Base-by-base conservation (phyloP, 306 rosid genomes). In the Phaseolus lunatus region DNA sequence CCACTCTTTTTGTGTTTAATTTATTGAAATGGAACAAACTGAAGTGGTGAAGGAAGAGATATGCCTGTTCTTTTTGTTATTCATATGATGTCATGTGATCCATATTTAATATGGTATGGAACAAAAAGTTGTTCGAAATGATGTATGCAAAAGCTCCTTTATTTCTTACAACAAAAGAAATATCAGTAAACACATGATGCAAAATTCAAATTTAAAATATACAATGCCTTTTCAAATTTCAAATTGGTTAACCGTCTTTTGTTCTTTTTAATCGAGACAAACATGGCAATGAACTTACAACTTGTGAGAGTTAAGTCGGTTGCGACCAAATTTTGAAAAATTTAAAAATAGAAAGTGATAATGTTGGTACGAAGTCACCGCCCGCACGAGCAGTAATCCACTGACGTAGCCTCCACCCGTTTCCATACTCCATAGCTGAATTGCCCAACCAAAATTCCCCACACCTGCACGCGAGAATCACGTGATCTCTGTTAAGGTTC, bases 401-500 rank as follows among this genome's bases (percentile, higher is more conserved):
- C 0, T 59, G 59, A 5, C 5, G 7, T 8, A 45, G 1, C 20
- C 29, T 74, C 45, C 47, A 74, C 70, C 6, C 4, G 19, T 27
- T 44, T 13, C 26, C 33, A 1, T 18, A 47, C 37, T 5, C 35
- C 35, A n/a, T 0, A 19, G 12, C 19, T 7, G 3, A 49, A 19
- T 0, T 4, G 9, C 23, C 65, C 74, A 52, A 73, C 62, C 75
- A 76, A 31, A 26, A 37, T 14, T 47, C 22, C 7, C 64, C 75
- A 50, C 11, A 58, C 41, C n/a, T 3, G 13, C 81, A 76, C 70
- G 75, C 61, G 73, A 76, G 5, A 27, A 7, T 77, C 75, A 76
- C 78, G 85, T 82, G 82, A 76, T 3, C n/a, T 4, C 37, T 9
- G 31, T 18, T 41, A 15, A 31, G 47, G 12, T 56, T 18, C 63